Evolutionary conservation across 805 yeast species (phyloP).

Genomic region (Hanseniaspora clermontiae): DNA sequence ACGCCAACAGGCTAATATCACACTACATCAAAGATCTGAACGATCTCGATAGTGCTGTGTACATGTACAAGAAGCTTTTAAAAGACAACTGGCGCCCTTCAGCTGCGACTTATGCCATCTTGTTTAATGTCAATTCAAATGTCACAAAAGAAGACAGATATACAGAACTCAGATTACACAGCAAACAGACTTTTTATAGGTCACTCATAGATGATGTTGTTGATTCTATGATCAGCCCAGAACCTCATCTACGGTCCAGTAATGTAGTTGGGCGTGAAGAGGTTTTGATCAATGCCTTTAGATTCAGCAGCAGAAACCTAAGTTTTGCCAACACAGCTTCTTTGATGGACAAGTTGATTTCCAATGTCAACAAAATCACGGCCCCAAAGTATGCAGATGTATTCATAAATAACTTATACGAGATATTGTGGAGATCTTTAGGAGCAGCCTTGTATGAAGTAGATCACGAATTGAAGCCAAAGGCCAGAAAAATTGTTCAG

Average conservation of each 20-base stretch:
- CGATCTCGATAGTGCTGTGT: not conserved
- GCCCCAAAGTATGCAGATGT: not conserved
- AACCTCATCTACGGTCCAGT: not conserved
- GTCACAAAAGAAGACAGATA: not conserved
- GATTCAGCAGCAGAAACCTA: not conserved
- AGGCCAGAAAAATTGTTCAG: not conserved
- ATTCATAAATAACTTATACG: not conserved
- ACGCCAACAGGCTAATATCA: not conserved
- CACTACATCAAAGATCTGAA: slow-evolving; percentile 5
- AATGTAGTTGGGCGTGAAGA: not conserved
- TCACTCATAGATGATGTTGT: not conserved
- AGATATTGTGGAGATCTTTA: not conserved
- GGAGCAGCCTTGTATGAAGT: not conserved
- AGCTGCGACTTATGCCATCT: not conserved
- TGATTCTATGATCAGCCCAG: not conserved
- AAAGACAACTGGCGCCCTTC: not conserved
- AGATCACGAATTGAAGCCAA: not conserved
- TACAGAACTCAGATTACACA: not conserved
- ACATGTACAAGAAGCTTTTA: not conserved
- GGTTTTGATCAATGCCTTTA: not conserved
- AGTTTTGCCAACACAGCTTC: not conserved
- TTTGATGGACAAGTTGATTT: not conserved
- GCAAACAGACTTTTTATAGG: not conserved
- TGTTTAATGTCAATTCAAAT: not conserved
- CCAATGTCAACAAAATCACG: not conserved